Conservation (phyloP, 768 basidiomycete species). For the Mycena indigotica region DNA sequence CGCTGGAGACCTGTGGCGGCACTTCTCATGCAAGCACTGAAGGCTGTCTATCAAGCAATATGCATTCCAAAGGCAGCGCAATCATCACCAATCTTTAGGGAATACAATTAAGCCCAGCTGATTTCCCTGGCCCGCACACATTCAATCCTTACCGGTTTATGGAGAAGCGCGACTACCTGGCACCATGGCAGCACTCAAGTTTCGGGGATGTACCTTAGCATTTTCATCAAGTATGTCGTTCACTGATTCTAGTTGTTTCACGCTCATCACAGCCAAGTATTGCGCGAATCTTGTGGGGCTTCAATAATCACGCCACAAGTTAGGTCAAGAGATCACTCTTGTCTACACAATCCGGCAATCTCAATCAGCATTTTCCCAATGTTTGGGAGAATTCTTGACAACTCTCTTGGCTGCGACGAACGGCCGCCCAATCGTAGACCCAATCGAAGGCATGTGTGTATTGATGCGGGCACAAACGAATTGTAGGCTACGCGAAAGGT, state of each 20-base stretch:
- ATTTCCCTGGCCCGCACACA: constrained; percentile 20
- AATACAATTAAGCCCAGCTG: constrained; percentile 17
- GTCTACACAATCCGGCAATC: too few relatives aligned
- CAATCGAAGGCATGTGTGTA: too few relatives aligned
- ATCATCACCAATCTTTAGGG: constrained; percentile 37
- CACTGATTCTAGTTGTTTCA: not conserved
- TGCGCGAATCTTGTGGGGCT: constrained; percentile 22
- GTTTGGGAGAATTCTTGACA: too few relatives aligned
- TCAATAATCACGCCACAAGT: constrained; percentile 15
- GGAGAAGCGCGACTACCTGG: constrained; percentile 20
- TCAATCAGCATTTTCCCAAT: too few relatives aligned
- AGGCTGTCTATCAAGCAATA: constrained; percentile 42
- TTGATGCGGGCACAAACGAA: too few relatives aligned
- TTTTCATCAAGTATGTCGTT: constrained; percentile 15
- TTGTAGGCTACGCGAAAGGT: constrained; percentile 90
- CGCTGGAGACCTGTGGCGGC: constrained; percentile 40
- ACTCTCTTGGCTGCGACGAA: too few relatives aligned
- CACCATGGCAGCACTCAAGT: constrained; percentile 22
- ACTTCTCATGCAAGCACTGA: constrained; percentile 40
- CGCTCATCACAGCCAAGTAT: constrained; percentile 1
- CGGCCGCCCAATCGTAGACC: too few relatives aligned
- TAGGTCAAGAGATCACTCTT: constrained; percentile 12
- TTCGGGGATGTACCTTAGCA: constrained; percentile 21
- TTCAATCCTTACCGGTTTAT: constrained; percentile 24
- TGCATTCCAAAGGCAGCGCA: constrained; percentile 42